phyloP scores from a whole-genome alignment of 73 alveolate genomes.

The Paramecium primaurelia region DNA sequence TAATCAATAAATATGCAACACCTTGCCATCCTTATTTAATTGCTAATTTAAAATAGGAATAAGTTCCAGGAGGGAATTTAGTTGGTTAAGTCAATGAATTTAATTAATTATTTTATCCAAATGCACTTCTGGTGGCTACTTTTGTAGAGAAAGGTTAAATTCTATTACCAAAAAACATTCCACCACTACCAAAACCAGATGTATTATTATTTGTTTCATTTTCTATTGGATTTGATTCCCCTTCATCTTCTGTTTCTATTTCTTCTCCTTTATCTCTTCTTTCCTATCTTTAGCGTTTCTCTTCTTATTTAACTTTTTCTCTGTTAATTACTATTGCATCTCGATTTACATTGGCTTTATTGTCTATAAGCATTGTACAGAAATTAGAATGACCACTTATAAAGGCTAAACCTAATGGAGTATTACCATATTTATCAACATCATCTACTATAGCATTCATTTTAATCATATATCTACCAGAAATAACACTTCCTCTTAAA shows the following conservation, averaged over 20 bases:
- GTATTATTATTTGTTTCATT: background rate
- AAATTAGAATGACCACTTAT: constrained; percentile 72
- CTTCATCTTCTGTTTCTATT: constrained; percentile 42
- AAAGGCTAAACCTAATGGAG: constrained; percentile 80
- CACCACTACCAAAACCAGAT: background rate
- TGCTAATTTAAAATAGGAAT: constrained; percentile 65
- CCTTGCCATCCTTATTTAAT: constrained; percentile 71
- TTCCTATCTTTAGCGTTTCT: constrained; percentile 12
- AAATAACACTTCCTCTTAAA: constrained; percentile 72
- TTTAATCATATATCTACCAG: constrained; percentile 67
- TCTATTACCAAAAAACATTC: background rate
- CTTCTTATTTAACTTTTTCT: constrained; percentile 30
- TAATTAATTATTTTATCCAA: background rate
- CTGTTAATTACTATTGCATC: constrained; percentile 42
- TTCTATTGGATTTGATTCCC: constrained; percentile 11
- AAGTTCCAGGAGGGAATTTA: constrained; percentile 22
- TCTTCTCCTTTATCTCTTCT: constrained; percentile 37
- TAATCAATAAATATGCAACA: constrained; percentile 72
- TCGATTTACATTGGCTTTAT: constrained; percentile 72
- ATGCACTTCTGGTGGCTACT: background rate
- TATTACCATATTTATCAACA: constrained; percentile 76
- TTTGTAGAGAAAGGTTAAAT: background rate
- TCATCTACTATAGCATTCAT: constrained; percentile 72
- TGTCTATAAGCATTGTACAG: constrained; percentile 71
- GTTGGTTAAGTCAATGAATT: background rate